Evolutionary conservation across 2,329 filamentous ascomycete species (phyloP), one percentile per base, ranked within the genome.

Genomic region (Neonectria sp.): DNA sequence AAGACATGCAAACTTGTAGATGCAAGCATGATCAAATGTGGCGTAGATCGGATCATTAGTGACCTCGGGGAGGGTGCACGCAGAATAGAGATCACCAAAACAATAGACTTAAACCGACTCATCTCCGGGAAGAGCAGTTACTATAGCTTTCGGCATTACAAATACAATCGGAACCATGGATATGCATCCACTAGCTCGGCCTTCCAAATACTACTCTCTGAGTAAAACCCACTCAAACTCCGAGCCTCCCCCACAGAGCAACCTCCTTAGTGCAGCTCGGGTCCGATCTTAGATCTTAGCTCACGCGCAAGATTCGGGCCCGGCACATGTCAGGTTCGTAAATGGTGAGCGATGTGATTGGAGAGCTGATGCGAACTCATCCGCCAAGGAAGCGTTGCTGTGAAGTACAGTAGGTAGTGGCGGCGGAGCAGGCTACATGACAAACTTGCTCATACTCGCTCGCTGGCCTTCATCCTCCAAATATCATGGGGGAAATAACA

Each of bases 391-490:
- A 27, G 33, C 25, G 25, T 11, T 4, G 27, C 15, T 25, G 8
- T 24, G 40, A 52, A 27, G 46, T 40, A 15, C 7, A 40, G 15
- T 40, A 17, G 5, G 15, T 46, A 40, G 55, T 43, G 55, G 55
- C 37, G 15, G 43, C 49, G 25, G 35, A 58, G 46, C 25, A 46
- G 55, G 35, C 45, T 64, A 15, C 51, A 49, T 45, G 51, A 55
- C 24, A 59, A 64, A 64, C 61, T 55, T 59, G 55, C 61, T 59
- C 55, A 64, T 64, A 64, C 56, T 59, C 43, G 55, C 61, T 59
- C 61, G 31, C 33, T 12, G 33, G 13, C 6, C 17, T 6, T 48
- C 43, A 24, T 52, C 48, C 21, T 63, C 33, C 8, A 9, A 56
- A 29, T 13, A 43, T 12, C 9, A 29, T 46, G n/a, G 12, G n/a